phyloP scores from a whole-genome alignment of 2,329 filamentous ascomycete genomes.

The Colletotrichum falcatum region DNA sequence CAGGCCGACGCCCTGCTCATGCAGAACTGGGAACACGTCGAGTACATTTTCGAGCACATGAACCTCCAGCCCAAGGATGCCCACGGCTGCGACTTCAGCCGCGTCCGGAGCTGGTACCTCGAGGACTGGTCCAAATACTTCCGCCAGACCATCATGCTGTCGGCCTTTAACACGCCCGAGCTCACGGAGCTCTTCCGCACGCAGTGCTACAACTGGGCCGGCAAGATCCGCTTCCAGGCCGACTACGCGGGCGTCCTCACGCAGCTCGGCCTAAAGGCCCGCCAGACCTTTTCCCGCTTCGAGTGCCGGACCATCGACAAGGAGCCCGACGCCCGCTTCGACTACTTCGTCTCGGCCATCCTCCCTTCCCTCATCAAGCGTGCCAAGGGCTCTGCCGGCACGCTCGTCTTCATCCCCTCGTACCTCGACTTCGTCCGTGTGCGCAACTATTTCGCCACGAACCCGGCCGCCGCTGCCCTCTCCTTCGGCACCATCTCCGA shows the following conservation, averaged over 20 bases:
- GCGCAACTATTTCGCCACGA: slow-evolving; percentile 89
- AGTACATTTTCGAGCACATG: slow-evolving; percentile 90
- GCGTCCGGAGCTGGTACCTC: slow-evolving; percentile 92
- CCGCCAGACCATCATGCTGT: slow-evolving; percentile 86
- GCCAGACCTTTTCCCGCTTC: slow-evolving; percentile 92
- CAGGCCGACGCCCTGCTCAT: slow-evolving; percentile 93
- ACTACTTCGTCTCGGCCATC: slow-evolving; percentile 87
- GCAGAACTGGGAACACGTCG: slow-evolving; percentile 98
- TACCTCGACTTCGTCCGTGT: slow-evolving; percentile 96
- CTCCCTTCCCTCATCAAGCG: slow-evolving; percentile 80
- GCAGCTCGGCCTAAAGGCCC: slow-evolving; percentile 76
- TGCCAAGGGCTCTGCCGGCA: slow-evolving; percentile 73
- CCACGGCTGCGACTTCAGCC: slow-evolving; percentile 93
- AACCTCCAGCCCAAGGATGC: slow-evolving; percentile 91
- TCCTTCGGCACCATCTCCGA: slow-evolving; percentile 89
- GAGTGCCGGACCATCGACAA: slow-evolving; percentile 75
- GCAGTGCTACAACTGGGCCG: slow-evolving; percentile 83
- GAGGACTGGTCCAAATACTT: slow-evolving; percentile 84
- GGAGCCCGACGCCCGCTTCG: slow-evolving; percentile 91
- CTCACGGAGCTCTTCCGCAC: slow-evolving; percentile 82
- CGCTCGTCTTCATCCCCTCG: slow-evolving; percentile 88
- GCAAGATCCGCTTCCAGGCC: slow-evolving; percentile 79
- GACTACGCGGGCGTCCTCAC: slow-evolving; percentile 80
- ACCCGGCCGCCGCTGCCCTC: slow-evolving; percentile 64
- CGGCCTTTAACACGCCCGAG: slow-evolving; percentile 89